A percentile compares a stretch with the other conserved stretches of the same genome.
phyloP scores from a whole-genome alignment of 257 asterid species.

The Primulina eburnea region DNA sequence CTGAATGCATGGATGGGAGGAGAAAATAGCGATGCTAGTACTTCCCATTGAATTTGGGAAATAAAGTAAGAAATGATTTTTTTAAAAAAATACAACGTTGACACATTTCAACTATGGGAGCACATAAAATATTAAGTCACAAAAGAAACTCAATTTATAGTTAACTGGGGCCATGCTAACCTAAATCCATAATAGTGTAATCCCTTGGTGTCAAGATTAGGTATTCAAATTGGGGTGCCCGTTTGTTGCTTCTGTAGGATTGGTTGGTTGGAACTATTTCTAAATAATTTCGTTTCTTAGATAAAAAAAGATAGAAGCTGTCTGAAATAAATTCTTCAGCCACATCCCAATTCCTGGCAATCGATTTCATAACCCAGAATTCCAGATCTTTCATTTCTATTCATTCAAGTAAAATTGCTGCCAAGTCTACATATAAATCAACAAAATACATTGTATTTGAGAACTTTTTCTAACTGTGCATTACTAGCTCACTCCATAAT shows the following conservation, averaged over 20 bases:
- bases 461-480: not conserved
- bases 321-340: constrained; percentile 7
- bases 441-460: not conserved
- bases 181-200: not conserved
- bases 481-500: not conserved
- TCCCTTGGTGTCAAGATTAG: not conserved
- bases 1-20: not conserved
- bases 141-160: not conserved
- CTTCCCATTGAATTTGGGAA: not conserved
- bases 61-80: not conserved
- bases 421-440: not conserved
- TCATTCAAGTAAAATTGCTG: not conserved
- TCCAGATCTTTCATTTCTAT: not conserved
- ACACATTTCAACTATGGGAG: not conserved
- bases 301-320: not conserved
- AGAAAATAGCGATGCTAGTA: not conserved
- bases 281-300: not conserved
- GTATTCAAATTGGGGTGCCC: not conserved
- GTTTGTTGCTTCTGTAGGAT: not conserved
- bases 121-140: too few relatives aligned
- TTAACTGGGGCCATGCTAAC: not conserved
- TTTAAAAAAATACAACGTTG: not conserved
- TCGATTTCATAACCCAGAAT: not conserved
- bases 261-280: not conserved
- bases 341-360: not conserved